Evolutionary conservation across 148 eudicot genomes (phyloP), one percentile per base, ranked within the genome.

Genomic region (Rhododendron simsii): DNA sequence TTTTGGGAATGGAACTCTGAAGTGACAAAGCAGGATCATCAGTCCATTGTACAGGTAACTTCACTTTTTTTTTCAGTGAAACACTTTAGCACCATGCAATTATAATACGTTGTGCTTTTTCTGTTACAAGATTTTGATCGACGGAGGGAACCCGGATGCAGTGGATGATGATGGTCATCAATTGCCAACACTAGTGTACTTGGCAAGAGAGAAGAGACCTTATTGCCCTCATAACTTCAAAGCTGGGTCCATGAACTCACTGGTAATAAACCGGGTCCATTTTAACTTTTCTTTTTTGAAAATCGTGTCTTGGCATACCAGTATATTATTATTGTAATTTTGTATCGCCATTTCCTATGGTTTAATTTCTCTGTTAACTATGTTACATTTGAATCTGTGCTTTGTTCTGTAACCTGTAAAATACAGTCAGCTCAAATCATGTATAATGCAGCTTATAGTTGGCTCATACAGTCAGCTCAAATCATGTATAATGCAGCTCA

Each of bases 141-240:
- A 91, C 86, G 88, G 91, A 89, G 81, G 89, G 84, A 86, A 86
- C 61, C 84, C 71, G 2, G 35, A 78, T 69, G 83, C 81, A 44
- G 86, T 85, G n/a, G 93, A 91, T 86, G 41, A 78, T 45, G 89
- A 89, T 41, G 90, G 91, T 73, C 75, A 85, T 30, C 87, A 83
- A 83, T 81, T 91, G 84, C 93, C 93, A 41, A 87, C 87, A 47
- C 86, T 91, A 7, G 93, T 91, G 63, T 91, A 91, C 61, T 83
- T 91, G 87, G 89, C 93, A 11, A 85, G 93, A 78, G 93, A 91
- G 39, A 91, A 91, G 84, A 91, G 87, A 37, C 88, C 93, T 35
- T 81, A 87, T 13, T 86, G 67, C 78, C 82, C 88, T 73, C 93
- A 91, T 57, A 88, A 91, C 89, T 91, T 89, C 88, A 91, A 91